Base-by-base conservation (phyloP, 345 rosid genomes). In the Euphorbia tirucalli region DNA sequence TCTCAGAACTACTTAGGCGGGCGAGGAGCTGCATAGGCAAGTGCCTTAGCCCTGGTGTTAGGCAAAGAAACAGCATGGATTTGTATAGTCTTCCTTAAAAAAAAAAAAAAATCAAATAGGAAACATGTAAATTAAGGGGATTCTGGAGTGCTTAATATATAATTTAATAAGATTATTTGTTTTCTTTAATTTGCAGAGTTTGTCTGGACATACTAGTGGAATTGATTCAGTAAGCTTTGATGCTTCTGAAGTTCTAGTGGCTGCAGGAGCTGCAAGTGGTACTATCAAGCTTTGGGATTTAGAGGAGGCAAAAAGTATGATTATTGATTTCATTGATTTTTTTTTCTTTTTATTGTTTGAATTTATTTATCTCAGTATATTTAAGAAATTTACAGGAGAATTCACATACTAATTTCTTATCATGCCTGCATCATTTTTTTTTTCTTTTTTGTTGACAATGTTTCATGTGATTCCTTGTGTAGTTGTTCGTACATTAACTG, bases 221-320 rank as follows among this genome's bases (percentile, higher is more conserved):
- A 85, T 95, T 39, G 99, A 95, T 84, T 95, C 99, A 28, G 99
- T 95, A 70, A 85, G 91, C 35, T 90, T 95, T 79, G 99, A 95
- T 87, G 88, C 97, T 80, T 90, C 96, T 0, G 99, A 95, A 79
- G 96, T 87, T 39, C 75, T 88, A 60, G 97, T 92, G 64, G 99
- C 99, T 68, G 99, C 99, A 31, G 99, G 99, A 73, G 97, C 99
- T 67, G 94, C 99, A 63, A 95, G 93, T 82, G 99, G 99, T 69
- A 90, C 97, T 0, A 86, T 95, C 72, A 95, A 95, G 86, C 93
- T 95, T 77, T 95, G 99, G 99, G 94, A 95, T 86, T 84, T 95
- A 73, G 94, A 92, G 71, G 99, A 95, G 88, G 99, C 97, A 71
- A 95, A 95, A 77, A 85, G 99, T 95, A 89, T 78, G 93, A 69